Percentiles rank a stretch among this genome's conserved stretches.
Conservation (phyloP, 1,139 yeast species). For the Lodderomyces beijingensis region DNA sequence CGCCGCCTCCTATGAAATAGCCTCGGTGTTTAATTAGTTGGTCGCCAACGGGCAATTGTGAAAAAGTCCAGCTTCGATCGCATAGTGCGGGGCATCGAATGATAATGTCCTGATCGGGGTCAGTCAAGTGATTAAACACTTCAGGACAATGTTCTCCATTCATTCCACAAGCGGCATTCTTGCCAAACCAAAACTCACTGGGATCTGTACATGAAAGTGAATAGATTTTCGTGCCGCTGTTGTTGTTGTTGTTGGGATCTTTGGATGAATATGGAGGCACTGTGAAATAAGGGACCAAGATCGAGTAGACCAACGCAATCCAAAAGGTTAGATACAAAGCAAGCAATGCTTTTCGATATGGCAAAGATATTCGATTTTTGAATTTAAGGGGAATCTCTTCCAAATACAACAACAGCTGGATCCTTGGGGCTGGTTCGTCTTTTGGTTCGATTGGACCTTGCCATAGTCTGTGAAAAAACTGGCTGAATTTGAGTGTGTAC, state of each 20-base stretch:
- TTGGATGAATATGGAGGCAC: conserved; percentile 24
- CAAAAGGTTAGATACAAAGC: conserved; percentile 34
- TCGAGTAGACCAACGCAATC: conserved; percentile 25
- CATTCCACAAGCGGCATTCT: conserved; percentile 72
- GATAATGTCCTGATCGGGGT: conserved; percentile 34
- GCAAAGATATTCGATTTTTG: conserved; percentile 22
- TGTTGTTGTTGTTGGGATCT: conserved; percentile 14
- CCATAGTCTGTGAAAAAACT: conserved; percentile 28
- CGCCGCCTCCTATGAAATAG: conserved; percentile 74
- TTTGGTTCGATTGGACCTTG: conserved; percentile 47
- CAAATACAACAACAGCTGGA: conserved; percentile 21
- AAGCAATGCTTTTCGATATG: conserved; percentile 27
- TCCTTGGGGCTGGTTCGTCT: conserved; percentile 45
- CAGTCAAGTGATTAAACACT: conserved; percentile 4
- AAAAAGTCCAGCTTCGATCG: conserved; percentile 72
- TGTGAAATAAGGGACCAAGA: conserved; percentile 38
- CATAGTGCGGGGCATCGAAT: conserved; percentile 90
- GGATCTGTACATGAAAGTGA: conserved; percentile 39
- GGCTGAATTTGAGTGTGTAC: no score
- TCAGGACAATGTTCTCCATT: conserved; percentile 58
- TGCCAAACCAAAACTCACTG: conserved; percentile 62
- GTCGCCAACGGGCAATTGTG: conserved; percentile 73
- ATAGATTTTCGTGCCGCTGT: conserved; percentile 20
- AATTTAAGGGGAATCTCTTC: conserved; percentile 45
- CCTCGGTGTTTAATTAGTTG: conserved; percentile 65